phyloP scores from a whole-genome alignment of 2,329 filamentous ascomycete genomes.

The Thelonectria blattea region DNA sequence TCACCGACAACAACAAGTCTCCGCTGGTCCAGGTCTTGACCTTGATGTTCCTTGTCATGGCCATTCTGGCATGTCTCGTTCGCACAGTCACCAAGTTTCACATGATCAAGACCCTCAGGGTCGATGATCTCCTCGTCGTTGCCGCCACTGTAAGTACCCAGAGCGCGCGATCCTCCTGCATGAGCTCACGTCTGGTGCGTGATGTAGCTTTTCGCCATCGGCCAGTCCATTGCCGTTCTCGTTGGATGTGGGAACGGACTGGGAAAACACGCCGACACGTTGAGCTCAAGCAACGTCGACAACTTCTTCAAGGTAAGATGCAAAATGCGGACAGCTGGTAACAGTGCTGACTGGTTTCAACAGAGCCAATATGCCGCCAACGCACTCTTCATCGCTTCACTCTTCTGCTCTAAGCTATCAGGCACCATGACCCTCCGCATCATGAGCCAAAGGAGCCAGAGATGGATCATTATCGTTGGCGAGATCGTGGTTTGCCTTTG shows the following conservation, averaged over 20 bases:
- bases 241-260: constrained; percentile 34
- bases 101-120: constrained; percentile 38
- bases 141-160: constrained; percentile 34
- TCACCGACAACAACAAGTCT: constrained; percentile 40
- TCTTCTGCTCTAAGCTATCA: constrained; percentile 37
- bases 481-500: constrained; percentile 31
- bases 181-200: background rate
- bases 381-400: constrained; percentile 33
- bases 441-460: constrained; percentile 34
- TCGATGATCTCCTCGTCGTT: constrained; percentile 36
- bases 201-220: constrained; percentile 29
- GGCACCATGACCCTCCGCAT: constrained; percentile 35
- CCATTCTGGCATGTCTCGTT: constrained; percentile 35
- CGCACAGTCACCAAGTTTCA: constrained; percentile 38
- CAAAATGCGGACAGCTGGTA: background rate
- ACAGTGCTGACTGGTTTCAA: background rate
- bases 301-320: constrained; percentile 37
- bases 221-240: constrained; percentile 32
- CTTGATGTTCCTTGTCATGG: constrained; percentile 40
- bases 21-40: constrained; percentile 40
- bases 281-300: constrained; percentile 23
- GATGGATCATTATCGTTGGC: constrained; percentile 26
- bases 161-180: background rate
- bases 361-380: constrained; percentile 39
- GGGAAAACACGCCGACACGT: constrained; percentile 26